Evolutionary conservation across 2,329 filamentous ascomycete species (phyloP).

Genomic region (Ceratocystis alfenasii): DNA sequence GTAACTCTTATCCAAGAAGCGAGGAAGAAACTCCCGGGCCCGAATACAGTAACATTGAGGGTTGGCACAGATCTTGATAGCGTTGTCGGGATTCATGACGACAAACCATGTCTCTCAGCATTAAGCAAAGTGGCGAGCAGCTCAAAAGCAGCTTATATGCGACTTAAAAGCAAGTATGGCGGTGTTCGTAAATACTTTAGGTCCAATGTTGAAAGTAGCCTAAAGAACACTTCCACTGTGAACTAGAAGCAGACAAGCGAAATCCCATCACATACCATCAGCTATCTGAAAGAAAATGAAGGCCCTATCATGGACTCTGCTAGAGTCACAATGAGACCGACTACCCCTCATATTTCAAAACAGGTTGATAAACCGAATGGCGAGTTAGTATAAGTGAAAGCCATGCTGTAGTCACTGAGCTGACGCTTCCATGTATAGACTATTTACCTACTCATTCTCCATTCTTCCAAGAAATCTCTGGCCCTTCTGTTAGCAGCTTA

Average conservation of each 20-base stretch:
- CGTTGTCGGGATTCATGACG: slow-evolving; percentile 23
- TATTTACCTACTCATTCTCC: neutral
- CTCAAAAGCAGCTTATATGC: neutral
- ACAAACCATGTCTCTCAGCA: neutral
- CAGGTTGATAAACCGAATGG: neutral
- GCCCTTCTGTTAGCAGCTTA: neutral
- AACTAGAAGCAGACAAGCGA: slow-evolving; percentile 26
- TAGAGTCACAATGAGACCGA: no score
- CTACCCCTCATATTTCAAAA: no score
- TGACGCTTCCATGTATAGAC: neutral
- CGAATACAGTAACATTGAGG: slow-evolving; percentile 23
- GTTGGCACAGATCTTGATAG: slow-evolving; percentile 26
- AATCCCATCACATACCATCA: slow-evolving; percentile 25
- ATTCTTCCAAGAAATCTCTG: neutral
- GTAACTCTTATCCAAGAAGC: slow-evolving; percentile 28
- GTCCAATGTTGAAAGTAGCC: slow-evolving; percentile 27
- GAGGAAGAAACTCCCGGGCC: slow-evolving; percentile 24
- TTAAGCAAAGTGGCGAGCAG: neutral
- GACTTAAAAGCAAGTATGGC: slow-evolving; percentile 22
- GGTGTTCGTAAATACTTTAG: slow-evolving; percentile 24
- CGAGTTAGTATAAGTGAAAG: neutral
- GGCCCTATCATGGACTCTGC: no score
- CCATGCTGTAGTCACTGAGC: neutral
- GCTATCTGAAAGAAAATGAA: slow-evolving; percentile 20
- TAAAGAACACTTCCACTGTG: slow-evolving; percentile 25